Percentiles rank a stretch among this genome's conserved stretches.
These are phyloP conservation scores for Cinchona pubescens DNA, from an alignment of 257 asterid genomes.

Conservation along the genomic window DNA sequence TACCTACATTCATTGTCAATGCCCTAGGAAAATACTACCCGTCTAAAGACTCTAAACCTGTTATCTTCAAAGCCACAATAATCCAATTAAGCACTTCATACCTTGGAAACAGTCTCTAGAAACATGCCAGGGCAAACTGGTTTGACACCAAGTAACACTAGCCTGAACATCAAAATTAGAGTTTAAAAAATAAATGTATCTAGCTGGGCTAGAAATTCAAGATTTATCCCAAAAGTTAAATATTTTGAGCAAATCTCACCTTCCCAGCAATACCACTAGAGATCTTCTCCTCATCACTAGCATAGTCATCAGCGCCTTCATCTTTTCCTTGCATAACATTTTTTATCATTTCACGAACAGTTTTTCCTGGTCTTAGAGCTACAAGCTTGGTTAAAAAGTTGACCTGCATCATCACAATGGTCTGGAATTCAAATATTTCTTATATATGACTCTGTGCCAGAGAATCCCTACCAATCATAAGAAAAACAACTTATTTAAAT, in stretches of 20 bases:
- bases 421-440: constrained; percentile 14
- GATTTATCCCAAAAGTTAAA: background rate
- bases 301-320: constrained; percentile 65
- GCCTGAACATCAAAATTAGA: constrained; percentile 53
- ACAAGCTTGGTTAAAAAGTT: constrained; percentile 85
- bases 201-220: background rate
- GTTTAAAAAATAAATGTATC: constrained; percentile 28
- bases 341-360: constrained; percentile 81
- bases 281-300: constrained; percentile 31
- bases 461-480: background rate
- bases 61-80: constrained; percentile 10
- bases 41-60: no score
- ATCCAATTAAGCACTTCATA: constrained; percentile 25
- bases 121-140: constrained; percentile 99
- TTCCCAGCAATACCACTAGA: constrained; percentile 66
- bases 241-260: constrained; percentile 44
- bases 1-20: background rate
- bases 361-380: constrained; percentile 76
- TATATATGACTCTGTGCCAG: background rate
- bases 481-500: background rate
- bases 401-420: constrained; percentile 49
- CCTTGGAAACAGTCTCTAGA: constrained; percentile 97
- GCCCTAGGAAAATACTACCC: background rate
- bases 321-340: constrained; percentile 82
- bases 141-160: constrained; percentile 67